Evolutionary conservation across 495 filamentous ascomycete genomes (phyloP).

Genomic region (Aspergillus bridgeri): DNA sequence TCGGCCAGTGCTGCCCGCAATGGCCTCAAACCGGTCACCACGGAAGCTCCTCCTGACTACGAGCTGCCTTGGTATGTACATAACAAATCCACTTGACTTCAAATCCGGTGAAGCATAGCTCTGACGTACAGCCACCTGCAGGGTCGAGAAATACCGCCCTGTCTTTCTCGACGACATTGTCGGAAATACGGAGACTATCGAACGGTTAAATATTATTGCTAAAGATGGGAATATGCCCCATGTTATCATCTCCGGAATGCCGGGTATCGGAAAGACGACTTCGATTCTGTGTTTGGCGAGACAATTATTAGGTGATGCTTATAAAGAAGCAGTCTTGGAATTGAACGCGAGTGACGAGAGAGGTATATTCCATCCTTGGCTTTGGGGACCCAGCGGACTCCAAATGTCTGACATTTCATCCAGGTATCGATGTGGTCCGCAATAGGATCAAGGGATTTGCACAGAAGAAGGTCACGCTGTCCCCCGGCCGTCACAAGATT

Average conservation of each 20-base stretch:
- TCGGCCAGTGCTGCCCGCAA: conserved; percentile 70
- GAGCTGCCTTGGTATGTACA: conserved; percentile 82
- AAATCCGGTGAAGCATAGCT: background rate
- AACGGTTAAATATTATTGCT: conserved; percentile 96
- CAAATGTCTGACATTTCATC: background rate
- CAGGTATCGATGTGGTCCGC: conserved; percentile 95
- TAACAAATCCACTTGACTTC: background rate
- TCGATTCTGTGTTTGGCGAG: conserved; percentile 91
- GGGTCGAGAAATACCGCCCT: conserved; percentile 98
- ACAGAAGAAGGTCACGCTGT: conserved; percentile 98
- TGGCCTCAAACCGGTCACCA: conserved; percentile 59
- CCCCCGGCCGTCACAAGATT: conserved; percentile 85
- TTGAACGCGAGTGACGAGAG: conserved; percentile 95
- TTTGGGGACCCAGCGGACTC: too few relatives aligned
- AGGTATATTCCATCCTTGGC: conserved; percentile 59
- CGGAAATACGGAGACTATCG: conserved; percentile 95
- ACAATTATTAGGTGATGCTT: conserved; percentile 86
- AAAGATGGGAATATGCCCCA: conserved; percentile 99
- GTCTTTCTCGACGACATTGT: conserved; percentile 94
- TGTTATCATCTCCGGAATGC: conserved; percentile 98
- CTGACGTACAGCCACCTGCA: conserved; percentile 28
- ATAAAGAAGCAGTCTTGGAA: conserved; percentile 97
- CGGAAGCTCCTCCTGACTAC: conserved; percentile 61
- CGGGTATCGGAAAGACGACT: conserved; percentile 98
- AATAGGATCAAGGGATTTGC: conserved; percentile 98